phyloP scores from a whole-genome alignment of 139 green algal species.

The Mychonastes homosphaera region DNA sequence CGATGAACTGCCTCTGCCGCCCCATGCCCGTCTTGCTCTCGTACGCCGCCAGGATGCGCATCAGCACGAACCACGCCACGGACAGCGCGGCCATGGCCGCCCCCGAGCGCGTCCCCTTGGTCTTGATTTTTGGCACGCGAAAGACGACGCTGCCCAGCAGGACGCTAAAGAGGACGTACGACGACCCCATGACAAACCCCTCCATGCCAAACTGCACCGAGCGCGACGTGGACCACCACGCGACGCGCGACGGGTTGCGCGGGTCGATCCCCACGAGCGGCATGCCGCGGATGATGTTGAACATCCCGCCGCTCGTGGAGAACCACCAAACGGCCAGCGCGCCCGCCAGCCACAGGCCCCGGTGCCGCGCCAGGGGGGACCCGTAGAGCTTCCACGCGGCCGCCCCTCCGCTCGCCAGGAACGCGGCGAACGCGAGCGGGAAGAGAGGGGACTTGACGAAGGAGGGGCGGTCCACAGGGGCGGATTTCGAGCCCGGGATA shows the following conservation, averaged over 20 bases:
- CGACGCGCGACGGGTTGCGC: not conserved
- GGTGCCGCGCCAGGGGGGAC: conserved; percentile 31
- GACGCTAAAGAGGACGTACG: conserved; percentile 46
- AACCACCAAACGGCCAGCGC: conserved; percentile 49
- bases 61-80: conserved; percentile 12
- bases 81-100: conserved; percentile 14
- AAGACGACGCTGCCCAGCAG: conserved; percentile 30
- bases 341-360: conserved; percentile 30
- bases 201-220: conserved; percentile 57
- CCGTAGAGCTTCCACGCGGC: conserved; percentile 36
- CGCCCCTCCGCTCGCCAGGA: conserved; percentile 27
- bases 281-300: conserved; percentile 85
- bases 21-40: conserved; percentile 8
- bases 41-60: conserved; percentile 6
- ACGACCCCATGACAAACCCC: conserved; percentile 63
- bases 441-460: conserved; percentile 33
- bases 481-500: conserved; percentile 22
- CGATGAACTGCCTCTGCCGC: too few relatives aligned
- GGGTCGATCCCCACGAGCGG: conserved; percentile 36
- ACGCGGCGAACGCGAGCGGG: conserved; percentile 11
- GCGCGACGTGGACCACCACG: not conserved
- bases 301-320: conserved; percentile 57
- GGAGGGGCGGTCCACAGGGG: conserved; percentile 36
- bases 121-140: conserved; percentile 21
- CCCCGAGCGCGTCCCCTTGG: not conserved